These are phyloP conservation scores for Delitschia confertaspora DNA, from an alignment of 495 filamentous ascomycete species.

Conservation along the genomic window DNA sequence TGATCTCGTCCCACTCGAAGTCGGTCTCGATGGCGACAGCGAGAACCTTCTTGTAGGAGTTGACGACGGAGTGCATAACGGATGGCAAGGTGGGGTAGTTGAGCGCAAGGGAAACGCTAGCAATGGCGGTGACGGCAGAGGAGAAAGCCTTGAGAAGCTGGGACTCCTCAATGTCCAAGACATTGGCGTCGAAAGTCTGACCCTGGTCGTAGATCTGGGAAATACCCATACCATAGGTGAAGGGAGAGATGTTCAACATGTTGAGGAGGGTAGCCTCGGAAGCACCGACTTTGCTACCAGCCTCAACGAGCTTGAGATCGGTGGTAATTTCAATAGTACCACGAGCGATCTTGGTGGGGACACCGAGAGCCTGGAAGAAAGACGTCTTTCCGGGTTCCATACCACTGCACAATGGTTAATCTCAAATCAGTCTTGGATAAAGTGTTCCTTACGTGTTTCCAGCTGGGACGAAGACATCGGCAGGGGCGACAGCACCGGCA, in stretches of 20 bases:
- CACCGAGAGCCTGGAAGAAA: conserved; percentile 99
- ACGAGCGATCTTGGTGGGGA: conserved; percentile 99
- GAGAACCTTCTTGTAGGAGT: conserved; percentile 94
- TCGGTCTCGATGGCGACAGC: conserved; percentile 86
- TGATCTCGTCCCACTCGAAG: conserved; percentile 90
- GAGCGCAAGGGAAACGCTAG: conserved; percentile 78
- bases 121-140: conserved; percentile 75
- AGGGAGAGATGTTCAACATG: conserved; percentile 99
- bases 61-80: conserved; percentile 88
- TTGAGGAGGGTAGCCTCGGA: conserved; percentile 98
- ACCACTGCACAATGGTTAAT: conserved; percentile 56
- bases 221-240: conserved; percentile 99
- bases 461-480: conserved; percentile 68
- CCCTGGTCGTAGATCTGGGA: conserved; percentile 92
- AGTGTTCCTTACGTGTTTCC: conserved; percentile 46
- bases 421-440: neutral
- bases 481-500: conserved; percentile 90
- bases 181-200: conserved; percentile 71
- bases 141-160: conserved; percentile 81
- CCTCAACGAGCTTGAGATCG: conserved; percentile 95
- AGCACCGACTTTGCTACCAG: conserved; percentile 86
- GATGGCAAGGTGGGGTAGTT: conserved; percentile 96
- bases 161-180: conserved; percentile 87
- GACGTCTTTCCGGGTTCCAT: conserved; percentile 99
- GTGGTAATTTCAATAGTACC: conserved; percentile 99